Percentiles rank a stretch among this genome's conserved stretches.
phyloP scores from a whole-genome alignment of 2,329 filamentous ascomycete species.

The Raffaelea arxii region DNA sequence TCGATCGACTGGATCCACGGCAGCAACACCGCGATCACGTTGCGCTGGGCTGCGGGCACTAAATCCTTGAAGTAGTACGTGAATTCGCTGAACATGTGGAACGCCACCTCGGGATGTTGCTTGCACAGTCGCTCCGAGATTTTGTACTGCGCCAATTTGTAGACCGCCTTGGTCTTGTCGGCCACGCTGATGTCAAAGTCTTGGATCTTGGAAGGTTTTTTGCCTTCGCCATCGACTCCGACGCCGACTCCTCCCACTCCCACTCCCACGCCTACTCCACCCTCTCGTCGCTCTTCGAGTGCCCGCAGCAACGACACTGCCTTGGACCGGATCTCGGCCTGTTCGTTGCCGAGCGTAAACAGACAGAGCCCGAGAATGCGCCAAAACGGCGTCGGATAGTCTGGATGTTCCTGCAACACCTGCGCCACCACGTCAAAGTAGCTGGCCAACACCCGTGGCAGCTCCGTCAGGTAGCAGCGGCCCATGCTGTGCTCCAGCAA shows the following conservation, averaged over 20 bases:
- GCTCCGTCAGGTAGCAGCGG: conserved; percentile 77
- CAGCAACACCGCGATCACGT: conserved; percentile 86
- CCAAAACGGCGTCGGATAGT: conserved; percentile 82
- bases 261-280: background rate
- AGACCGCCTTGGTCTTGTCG: conserved; percentile 96
- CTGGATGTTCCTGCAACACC: conserved; percentile 72
- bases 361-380: conserved; percentile 79
- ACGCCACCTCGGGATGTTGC: conserved; percentile 81
- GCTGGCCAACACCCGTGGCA: conserved; percentile 77
- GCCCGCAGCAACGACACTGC: conserved; percentile 72
- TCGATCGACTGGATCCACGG: conserved; percentile 96
- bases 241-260: background rate
- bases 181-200: conserved; percentile 98
- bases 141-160: conserved; percentile 95
- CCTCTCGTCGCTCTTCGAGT: conserved; percentile 69
- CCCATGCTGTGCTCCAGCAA: conserved; percentile 84
- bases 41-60: conserved; percentile 73
- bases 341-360: conserved; percentile 86
- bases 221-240: conserved; percentile 26
- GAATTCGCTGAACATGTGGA: conserved; percentile 93
- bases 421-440: conserved; percentile 91
- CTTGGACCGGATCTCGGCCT: conserved; percentile 80
- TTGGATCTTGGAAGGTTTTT: conserved; percentile 75
- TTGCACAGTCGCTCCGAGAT: conserved; percentile 84
- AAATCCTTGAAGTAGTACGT: conserved; percentile 87